Conservation (phyloP, 208 protist species). For the Leishmania aethiopica region DNA sequence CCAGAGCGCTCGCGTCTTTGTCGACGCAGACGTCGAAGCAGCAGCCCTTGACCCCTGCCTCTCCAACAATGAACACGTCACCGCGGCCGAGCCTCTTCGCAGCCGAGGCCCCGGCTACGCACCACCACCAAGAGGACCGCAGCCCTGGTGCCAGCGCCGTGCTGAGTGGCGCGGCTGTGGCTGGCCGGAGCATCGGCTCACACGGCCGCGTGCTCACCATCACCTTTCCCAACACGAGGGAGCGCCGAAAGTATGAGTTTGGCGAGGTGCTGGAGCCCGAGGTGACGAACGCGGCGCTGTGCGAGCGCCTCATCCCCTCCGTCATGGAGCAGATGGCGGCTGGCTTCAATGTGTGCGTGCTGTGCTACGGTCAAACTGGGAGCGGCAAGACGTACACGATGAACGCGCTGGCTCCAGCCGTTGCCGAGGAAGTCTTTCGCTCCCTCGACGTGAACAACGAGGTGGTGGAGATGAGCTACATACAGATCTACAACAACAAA, state of each 20-base stretch:
- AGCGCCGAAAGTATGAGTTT: slow-evolving; percentile 57
- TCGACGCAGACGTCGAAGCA: not conserved
- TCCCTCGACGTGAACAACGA: slow-evolving; percentile 44
- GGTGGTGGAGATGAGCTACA: slow-evolving; percentile 77
- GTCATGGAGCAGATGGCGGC: slow-evolving; percentile 60
- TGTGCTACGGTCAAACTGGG: slow-evolving; percentile 91
- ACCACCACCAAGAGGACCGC: not conserved
- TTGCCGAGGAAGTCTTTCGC: slow-evolving; percentile 54
- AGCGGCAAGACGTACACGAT: slow-evolving; percentile 93
- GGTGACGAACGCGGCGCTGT: slow-evolving; percentile 54
- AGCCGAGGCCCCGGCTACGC: not conserved
- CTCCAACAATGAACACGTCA: not conserved
- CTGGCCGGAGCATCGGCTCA: slow-evolving; percentile 5
- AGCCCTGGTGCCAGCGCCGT: not conserved
- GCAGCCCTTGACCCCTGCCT: not conserved
- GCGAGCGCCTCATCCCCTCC: slow-evolving; percentile 49
- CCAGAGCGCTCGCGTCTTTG: not conserved
- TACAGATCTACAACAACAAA: slow-evolving; percentile 78
- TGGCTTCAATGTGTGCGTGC: slow-evolving; percentile 63
- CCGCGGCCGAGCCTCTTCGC: not conserved
- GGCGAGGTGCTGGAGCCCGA: slow-evolving; percentile 53
- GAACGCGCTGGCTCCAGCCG: slow-evolving; percentile 58
- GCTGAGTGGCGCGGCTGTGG: not conserved
- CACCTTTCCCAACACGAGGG: slow-evolving; percentile 11
- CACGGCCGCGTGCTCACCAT: slow-evolving; percentile 22